Evolutionary conservation across 306 rosid species (phyloP), one percentile per base, ranked within the genome.

Genomic region (Sindora glabra): DNA sequence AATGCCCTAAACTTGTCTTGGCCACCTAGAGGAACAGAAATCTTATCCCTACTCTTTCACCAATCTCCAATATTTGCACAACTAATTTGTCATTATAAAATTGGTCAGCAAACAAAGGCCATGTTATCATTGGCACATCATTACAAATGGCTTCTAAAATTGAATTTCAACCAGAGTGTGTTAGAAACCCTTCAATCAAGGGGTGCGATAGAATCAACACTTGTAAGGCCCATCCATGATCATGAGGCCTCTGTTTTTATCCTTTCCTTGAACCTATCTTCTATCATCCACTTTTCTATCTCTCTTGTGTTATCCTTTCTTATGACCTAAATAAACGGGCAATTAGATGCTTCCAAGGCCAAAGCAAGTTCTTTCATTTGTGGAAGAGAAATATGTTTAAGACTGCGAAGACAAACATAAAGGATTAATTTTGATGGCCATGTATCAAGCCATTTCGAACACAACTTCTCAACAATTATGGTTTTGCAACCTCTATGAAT

Each of bases 161-260:
- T 6, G 77, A 76, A 26, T 70, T 76, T 74, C 77, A 76, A 1
- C 81, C 81, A 25, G 77, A 76, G 16, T 71, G 74, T 4, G 74
- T 76, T 29, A 76, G 8, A 23, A 76, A 76, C 26, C 51, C 77
- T 32, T 70, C 81, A 10, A 59, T n/a, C 9, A 71, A 13, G 6
- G 65, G 45, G 56, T 77, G 81, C 0, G 76, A 56, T 8, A 71
- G 24, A 11, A 77, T 55, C 10, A 54, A 40, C 5, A 66, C 13
- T 48, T 71, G 77, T 0, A 77, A 77, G 3, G 74, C 70, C 74
- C 81, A 77, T n/a, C 81, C 3, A 19, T 25, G 5, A 66, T 29
- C 29, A 67, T 13, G 8, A 77, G 29, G 9, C 71, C 56, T 37
- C 42, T 70, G 1, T 33, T 11, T 70, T 42, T 2, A n/a, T 27